phyloP scores from a whole-genome alignment of 805 yeast species.

The Metschnikowia arizonensis region DNA sequence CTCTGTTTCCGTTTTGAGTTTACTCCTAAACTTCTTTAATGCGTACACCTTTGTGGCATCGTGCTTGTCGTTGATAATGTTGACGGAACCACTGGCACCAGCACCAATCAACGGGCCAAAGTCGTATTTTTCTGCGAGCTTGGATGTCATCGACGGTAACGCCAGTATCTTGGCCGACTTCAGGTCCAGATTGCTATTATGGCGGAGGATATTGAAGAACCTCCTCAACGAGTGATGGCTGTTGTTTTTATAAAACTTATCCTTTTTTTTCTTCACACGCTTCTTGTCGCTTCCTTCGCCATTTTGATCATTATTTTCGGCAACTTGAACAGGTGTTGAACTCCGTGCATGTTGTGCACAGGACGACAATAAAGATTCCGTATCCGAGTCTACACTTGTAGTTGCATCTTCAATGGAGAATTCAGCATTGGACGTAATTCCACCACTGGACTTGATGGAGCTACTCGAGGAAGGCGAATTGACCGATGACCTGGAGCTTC shows the following conservation, averaged over 20 bases:
- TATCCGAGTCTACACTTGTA: background rate
- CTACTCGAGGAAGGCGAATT: conserved; percentile 26
- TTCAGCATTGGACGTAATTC: conserved; percentile 12
- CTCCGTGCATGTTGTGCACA: background rate
- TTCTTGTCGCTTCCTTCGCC: conserved; percentile 1
- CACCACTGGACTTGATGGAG: conserved; percentile 18
- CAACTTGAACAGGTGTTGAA: background rate
- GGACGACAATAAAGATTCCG: background rate
- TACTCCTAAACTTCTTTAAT: conserved; percentile 77
- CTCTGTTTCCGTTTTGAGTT: conserved; percentile 56
- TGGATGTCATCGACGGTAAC: conserved; percentile 17
- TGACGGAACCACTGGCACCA: conserved; percentile 95
- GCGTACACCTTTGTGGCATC: conserved; percentile 60
- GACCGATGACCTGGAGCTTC: conserved; percentile 22
- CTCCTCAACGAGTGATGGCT: conserved; percentile 39
- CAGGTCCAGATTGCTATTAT: conserved; percentile 15
- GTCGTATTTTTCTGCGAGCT: conserved; percentile 57
- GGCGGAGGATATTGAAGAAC: conserved; percentile 48
- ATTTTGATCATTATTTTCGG: background rate
- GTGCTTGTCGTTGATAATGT: conserved; percentile 63
- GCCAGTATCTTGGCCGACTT: conserved; percentile 8
- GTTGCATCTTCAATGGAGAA: conserved; percentile 3
- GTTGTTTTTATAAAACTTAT: conserved; percentile 6
- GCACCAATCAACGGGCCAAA: conserved; percentile 72
- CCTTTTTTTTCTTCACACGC: conserved; percentile 7